Base-by-base conservation (phyloP, 257 asterid species). In the Solanum rostratum region DNA sequence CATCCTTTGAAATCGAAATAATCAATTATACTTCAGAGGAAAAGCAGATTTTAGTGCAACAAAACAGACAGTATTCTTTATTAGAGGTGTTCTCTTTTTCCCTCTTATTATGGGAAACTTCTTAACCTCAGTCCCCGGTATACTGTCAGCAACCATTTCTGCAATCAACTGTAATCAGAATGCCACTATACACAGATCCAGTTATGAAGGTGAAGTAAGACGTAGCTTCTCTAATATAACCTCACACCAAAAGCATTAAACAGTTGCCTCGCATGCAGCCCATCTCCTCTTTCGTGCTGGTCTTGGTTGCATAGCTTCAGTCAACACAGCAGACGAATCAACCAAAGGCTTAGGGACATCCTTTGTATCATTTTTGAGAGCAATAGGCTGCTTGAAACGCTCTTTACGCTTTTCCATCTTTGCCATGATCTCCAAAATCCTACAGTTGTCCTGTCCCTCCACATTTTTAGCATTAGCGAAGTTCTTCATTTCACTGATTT, bases 281-380 rank as follows among this genome's bases (percentile, higher is more conserved):
- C 97, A 93, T 87, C 86, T 91, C 91, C 96, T 88, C 89, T 91
- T 92, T 62, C 97, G 90, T 43, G 88, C 86, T 19, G 96, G 95
- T 82, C 94, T 90, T 82, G 83, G 88, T 49, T 85, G 39, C 85
- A 87, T 84, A 84, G 87, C 65, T 60, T 84, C 87, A 78, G 59
- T 83, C 2, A 80, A 59, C 79, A 83, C 90, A 69, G 66, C 69
- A 73, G 57, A 86, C 41, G 53, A 70, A 60, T 87, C 89, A 74
- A 85, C 76, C 19, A 63, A 49, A 62, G 80, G 82, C 84, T 62
- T 71, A 52, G 86, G 79, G 69, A 49, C 43, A 79, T 87, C 90
- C 86, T 82, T 91, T 60, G 82, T 30, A 79, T 85, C 90, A 82
- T 18, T 79, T 85, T 83, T 85, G 57, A 24, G 33, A 46, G 85